These are phyloP conservation scores for Haplographium delicatum DNA, from an alignment of 495 filamentous ascomycete genomes.

Conservation along the genomic window DNA sequence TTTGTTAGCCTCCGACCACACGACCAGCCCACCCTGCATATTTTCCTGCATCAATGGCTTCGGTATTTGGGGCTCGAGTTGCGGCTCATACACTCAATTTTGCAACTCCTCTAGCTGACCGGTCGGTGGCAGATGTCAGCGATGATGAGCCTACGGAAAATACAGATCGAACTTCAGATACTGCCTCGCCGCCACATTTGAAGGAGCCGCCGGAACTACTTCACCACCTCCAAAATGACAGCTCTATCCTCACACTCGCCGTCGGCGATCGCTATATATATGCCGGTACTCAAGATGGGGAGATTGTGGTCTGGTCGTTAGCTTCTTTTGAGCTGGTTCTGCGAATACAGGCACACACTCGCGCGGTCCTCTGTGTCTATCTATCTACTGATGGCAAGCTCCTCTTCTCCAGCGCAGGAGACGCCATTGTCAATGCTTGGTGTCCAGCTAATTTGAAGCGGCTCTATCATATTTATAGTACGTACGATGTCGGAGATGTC, in stretches of 20 bases:
- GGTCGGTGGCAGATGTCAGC: constrained; percentile 11
- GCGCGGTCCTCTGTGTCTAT: constrained; percentile 81
- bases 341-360: constrained; percentile 77
- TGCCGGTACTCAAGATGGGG: constrained; percentile 86
- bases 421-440: constrained; percentile 85
- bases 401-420: constrained; percentile 89
- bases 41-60: constrained; percentile 20
- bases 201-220: constrained; percentile 46
- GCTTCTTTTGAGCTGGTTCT: constrained; percentile 74
- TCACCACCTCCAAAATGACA: constrained; percentile 65
- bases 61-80: constrained; percentile 18
- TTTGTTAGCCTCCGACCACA: background rate
- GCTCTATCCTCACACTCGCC: constrained; percentile 66
- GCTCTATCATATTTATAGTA: constrained; percentile 88
- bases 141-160: constrained; percentile 21
- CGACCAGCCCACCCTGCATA: background rate
- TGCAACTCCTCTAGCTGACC: constrained; percentile 14
- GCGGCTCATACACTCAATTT: constrained; percentile 6
- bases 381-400: constrained; percentile 67
- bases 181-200: background rate
- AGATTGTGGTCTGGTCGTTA: constrained; percentile 86
- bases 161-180: constrained; percentile 12
- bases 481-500: constrained; percentile 91
- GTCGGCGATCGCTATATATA: constrained; percentile 63
- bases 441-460: constrained; percentile 37